These are phyloP conservation scores for Erucastrum elatum DNA, from an alignment of 345 rosid species.

Conservation along the genomic window DNA sequence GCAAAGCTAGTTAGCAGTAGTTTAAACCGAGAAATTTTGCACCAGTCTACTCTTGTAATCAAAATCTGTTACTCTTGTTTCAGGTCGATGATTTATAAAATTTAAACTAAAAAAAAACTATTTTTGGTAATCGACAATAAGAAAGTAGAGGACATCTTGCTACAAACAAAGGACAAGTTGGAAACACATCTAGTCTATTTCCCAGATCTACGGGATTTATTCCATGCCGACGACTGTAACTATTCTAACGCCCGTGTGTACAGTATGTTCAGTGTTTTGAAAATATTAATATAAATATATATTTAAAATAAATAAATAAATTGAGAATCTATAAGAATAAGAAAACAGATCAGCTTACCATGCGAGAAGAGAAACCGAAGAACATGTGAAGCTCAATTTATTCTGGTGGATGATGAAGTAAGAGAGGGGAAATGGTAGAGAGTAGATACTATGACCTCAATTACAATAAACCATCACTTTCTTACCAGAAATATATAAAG, in stretches of 20 bases:
- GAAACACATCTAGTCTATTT: neutral
- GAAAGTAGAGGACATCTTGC: neutral
- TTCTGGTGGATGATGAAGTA: neutral
- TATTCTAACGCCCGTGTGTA: neutral
- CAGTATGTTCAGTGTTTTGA: neutral
- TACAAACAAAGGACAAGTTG: neutral
- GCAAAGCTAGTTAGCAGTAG: no score
- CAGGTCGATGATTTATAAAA: no score
- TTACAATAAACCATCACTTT: conserved; percentile 17
- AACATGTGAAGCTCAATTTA: neutral
- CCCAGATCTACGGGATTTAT: neutral
- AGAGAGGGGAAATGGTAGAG: neutral
- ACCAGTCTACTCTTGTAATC: no score
- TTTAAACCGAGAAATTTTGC: no score
- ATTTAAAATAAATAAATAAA: no score
- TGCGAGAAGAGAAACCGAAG: conserved; percentile 21
- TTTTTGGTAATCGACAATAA: neutral
- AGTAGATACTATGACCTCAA: neutral
- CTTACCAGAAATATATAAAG: conserved; percentile 10
- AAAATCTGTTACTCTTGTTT: no score
- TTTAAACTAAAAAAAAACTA: no score
- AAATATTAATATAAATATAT: no score
- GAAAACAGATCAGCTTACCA: conserved; percentile 1
- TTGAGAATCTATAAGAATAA: neutral
- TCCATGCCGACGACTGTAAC: neutral